These are phyloP conservation scores for Cyclocybe aegerita DNA, from an alignment of 768 basidiomycete genomes.

Conservation along the genomic window DNA sequence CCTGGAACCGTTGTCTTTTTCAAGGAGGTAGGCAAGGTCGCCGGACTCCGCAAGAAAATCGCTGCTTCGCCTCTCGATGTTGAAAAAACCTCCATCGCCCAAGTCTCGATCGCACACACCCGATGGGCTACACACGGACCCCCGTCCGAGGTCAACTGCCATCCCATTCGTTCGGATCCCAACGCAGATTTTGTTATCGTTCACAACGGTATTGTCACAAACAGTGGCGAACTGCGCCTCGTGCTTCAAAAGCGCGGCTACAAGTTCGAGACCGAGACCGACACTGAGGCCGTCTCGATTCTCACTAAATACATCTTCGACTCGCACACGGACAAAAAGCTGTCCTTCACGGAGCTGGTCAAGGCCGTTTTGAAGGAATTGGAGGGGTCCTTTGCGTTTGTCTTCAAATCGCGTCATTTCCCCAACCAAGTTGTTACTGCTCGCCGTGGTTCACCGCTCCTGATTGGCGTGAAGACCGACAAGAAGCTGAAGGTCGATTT, in stretches of 20 bases:
- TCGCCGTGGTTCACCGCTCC: slow-evolving; percentile 93
- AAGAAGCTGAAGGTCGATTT: slow-evolving; percentile 99
- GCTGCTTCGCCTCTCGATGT: slow-evolving; percentile 69
- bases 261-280: slow-evolving; percentile 92
- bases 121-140: slow-evolving; percentile 99
- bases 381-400: slow-evolving; percentile 98
- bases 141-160: slow-evolving; percentile 87
- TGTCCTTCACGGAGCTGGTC: slow-evolving; percentile 88
- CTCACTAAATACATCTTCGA: slow-evolving; percentile 97
- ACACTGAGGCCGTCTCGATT: slow-evolving; percentile 97
- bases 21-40: slow-evolving; percentile 99
- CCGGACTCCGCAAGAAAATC: slow-evolving; percentile 88
- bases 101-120: slow-evolving; percentile 98
- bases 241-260: slow-evolving; percentile 96
- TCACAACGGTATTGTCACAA: slow-evolving; percentile 99
- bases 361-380: slow-evolving; percentile 97
- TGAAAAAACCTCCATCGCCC: slow-evolving; percentile 73
- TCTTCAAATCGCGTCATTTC: slow-evolving; percentile 96
- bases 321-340: slow-evolving; percentile 80
- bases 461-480: slow-evolving; percentile 99
- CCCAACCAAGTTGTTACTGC: slow-evolving; percentile 96
- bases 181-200: slow-evolving; percentile 87
- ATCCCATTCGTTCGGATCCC: slow-evolving; percentile 86
- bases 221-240: slow-evolving; percentile 81
- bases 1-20: slow-evolving; percentile 76